Percentiles rank a stretch among this genome's conserved stretches.
phyloP scores from a whole-genome alignment of 2,329 filamentous ascomycete species.

The Exophiala xenobiotica region DNA sequence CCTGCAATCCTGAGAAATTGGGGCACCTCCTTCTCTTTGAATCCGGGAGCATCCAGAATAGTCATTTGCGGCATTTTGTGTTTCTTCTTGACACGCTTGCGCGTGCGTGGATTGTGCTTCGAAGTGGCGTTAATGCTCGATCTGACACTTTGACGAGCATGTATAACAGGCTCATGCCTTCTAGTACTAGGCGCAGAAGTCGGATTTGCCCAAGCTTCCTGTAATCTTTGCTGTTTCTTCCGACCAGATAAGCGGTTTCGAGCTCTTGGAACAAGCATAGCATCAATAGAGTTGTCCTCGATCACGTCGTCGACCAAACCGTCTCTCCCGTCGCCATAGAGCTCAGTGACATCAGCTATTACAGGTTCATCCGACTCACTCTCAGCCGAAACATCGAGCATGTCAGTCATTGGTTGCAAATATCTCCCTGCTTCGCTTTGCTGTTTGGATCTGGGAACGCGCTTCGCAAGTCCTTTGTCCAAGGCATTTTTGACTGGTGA shows the following conservation, averaged over 20 bases:
- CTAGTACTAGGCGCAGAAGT: neutral
- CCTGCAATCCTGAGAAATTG: slow-evolving; percentile 58
- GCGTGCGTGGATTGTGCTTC: slow-evolving; percentile 7
- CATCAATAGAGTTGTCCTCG: slow-evolving; percentile 34
- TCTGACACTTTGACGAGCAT: neutral
- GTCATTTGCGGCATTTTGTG: slow-evolving; percentile 16
- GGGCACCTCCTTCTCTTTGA: slow-evolving; percentile 39
- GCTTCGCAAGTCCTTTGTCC: slow-evolving; percentile 26
- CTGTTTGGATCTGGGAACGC: slow-evolving; percentile 2
- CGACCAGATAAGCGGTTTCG: slow-evolving; percentile 2
- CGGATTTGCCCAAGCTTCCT: slow-evolving; percentile 2
- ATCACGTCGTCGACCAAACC: slow-evolving; percentile 27
- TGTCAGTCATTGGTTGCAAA: neutral
- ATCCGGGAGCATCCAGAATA: slow-evolving; percentile 28
- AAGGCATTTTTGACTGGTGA: slow-evolving; percentile 17
- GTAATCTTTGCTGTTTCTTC: slow-evolving; percentile 17
- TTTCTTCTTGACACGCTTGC: slow-evolving; percentile 16
- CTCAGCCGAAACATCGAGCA: slow-evolving; percentile 7
- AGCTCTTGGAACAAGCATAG: slow-evolving; percentile 29
- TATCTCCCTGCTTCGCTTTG: neutral
- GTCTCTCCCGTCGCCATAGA: slow-evolving; percentile 3
- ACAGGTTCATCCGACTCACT: slow-evolving; percentile 9
- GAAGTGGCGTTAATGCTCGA: neutral
- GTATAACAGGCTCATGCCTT: neutral
- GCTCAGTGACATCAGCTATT: neutral